Percentiles rank a stretch among this genome's conserved stretches.
Evolutionary conservation across 2,329 filamentous ascomycete species (phyloP).

Genomic region (Botrytis pseudocinerea): DNA sequence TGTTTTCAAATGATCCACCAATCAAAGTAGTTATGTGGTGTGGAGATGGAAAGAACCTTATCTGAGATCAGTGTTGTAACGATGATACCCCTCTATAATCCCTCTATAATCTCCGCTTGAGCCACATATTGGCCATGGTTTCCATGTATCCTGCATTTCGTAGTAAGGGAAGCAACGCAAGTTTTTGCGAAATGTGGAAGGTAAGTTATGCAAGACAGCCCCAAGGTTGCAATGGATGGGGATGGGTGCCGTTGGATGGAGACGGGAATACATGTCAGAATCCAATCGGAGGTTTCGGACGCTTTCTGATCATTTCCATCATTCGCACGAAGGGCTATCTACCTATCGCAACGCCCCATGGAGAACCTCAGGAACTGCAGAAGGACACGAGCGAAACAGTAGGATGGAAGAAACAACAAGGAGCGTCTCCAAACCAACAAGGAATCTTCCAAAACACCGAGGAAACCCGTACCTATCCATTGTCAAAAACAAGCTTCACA

Average conservation of each 20-base stretch:
- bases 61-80: constrained; percentile 7
- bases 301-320: background rate
- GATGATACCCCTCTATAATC: background rate
- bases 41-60: constrained; percentile 16
- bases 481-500: background rate
- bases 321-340: background rate
- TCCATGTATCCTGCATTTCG: constrained; percentile 6
- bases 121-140: constrained; percentile 1
- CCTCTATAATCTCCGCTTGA: background rate
- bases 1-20: constrained; percentile 18
- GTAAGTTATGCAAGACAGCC: background rate
- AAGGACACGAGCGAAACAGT: background rate
- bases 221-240: background rate
- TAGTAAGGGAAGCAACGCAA: background rate
- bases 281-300: background rate
- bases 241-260: background rate
- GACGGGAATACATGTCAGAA: background rate
- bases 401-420: background rate
- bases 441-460: background rate
- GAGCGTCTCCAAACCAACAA: background rate
- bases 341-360: background rate
- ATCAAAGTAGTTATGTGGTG: background rate
- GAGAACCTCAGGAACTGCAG: background rate
- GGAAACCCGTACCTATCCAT: background rate
- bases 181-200: constrained; percentile 8